phyloP scores from a whole-genome alignment of 441 rosid species.

The Corymbia calophylla region DNA sequence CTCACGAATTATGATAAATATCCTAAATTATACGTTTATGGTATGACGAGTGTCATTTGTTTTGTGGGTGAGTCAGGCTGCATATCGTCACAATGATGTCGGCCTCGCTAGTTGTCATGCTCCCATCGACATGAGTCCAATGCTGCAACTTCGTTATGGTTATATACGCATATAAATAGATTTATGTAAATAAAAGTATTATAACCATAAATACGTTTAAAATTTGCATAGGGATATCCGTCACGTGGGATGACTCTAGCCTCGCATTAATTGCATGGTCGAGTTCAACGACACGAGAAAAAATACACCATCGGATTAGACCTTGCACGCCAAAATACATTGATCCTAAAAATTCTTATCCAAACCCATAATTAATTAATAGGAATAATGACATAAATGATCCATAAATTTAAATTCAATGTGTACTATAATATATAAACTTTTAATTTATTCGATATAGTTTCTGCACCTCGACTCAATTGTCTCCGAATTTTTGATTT shows the following conservation, averaged over 20 bases:
- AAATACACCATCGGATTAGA: too few species aligned
- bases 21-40: background rate
- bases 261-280: background rate
- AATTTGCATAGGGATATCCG: background rate
- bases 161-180: too few species aligned
- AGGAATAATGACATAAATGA: too few species aligned
- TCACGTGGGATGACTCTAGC: background rate
- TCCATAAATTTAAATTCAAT: too few species aligned
- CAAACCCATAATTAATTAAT: fast-evolving
- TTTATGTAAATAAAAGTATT: background rate
- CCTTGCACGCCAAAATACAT: too few species aligned
- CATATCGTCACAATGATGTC: background rate
- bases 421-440: fast-evolving
- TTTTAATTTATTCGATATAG: too few species aligned
- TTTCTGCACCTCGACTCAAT: too few species aligned
- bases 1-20: background rate
- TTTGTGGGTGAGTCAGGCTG: background rate
- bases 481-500: background rate
- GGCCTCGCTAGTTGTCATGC: background rate
- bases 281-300: too few species aligned
- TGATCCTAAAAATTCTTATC: background rate
- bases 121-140: background rate
- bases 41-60: too few species aligned
- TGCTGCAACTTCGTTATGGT: background rate
- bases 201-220: too few species aligned